Evolutionary conservation across 106 monocot genomes (phyloP).

Genomic region (Cymbidium sinense): DNA sequence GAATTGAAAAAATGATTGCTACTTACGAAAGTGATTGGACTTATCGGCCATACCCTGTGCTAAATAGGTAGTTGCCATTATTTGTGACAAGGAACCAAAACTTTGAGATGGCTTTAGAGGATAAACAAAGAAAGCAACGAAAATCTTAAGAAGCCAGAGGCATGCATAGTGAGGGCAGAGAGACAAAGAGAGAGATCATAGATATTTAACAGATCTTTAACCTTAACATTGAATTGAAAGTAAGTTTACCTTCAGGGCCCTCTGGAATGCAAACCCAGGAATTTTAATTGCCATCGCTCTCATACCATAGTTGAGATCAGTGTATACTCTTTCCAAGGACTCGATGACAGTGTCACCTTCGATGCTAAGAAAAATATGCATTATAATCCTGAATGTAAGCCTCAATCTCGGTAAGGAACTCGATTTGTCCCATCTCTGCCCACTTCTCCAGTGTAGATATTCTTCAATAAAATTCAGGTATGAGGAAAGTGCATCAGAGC

Average conservation of each 20-base stretch:
- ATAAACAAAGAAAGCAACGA: neutral
- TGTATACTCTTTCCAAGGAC: slow-evolving; percentile 61
- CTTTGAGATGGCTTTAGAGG: neutral
- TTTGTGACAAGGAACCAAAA: neutral
- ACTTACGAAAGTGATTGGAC: neutral
- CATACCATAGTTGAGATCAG: slow-evolving; percentile 78
- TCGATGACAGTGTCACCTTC: slow-evolving; percentile 31
- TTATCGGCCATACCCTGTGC: neutral
- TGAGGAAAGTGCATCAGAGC: slow-evolving; percentile 61
- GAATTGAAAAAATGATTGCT: neutral
- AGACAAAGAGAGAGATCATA: neutral
- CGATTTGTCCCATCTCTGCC: slow-evolving; percentile 54
- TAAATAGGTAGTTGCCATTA: neutral
- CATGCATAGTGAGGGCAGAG: neutral
- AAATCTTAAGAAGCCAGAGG: no score
- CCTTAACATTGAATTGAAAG: neutral
- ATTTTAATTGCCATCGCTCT: slow-evolving; percentile 92
- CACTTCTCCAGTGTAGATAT: slow-evolving; percentile 46
- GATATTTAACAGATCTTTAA: neutral
- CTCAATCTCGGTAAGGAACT: slow-evolving; percentile 80
- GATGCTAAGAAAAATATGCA: slow-evolving; percentile 76
- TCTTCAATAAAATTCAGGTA: slow-evolving; percentile 77
- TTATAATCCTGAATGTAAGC: slow-evolving; percentile 79
- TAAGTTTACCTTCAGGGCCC: slow-evolving; percentile 38
- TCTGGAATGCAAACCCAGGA: slow-evolving; percentile 83